Evolutionary conservation across 306 rosid species (phyloP).

Genomic region (Vicia faba): DNA sequence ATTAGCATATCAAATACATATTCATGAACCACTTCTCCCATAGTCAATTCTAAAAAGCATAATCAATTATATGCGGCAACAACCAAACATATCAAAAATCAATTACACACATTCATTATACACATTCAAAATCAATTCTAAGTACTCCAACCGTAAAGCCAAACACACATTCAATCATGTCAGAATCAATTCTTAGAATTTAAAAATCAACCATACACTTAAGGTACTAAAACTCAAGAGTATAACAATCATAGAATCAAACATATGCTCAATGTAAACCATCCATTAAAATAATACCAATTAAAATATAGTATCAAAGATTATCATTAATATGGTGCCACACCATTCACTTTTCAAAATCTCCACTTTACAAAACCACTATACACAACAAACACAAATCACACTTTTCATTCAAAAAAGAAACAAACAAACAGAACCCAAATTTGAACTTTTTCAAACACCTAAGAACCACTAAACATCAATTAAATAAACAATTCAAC

Average conservation of each 20-base stretch:
- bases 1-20: no score
- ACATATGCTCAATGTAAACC: neutral
- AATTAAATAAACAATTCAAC: conserved; percentile 6
- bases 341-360: conserved; percentile 23
- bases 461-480: conserved; percentile 28
- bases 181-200: no score
- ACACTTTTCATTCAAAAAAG: no score
- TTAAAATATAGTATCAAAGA: conserved; percentile 15
- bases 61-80: neutral
- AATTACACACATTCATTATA: neutral
- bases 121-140: neutral
- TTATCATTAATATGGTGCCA: conserved; percentile 27
- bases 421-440: no score
- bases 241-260: neutral
- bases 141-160: neutral
- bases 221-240: neutral
- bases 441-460: conserved; percentile 9
- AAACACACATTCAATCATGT: no score
- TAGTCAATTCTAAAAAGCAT: neutral
- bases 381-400: conserved; percentile 17
- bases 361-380: conserved; percentile 26
- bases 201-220: neutral
- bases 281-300: no score
- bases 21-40: no score
- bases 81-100: neutral